phyloP scores from a whole-genome alignment of 768 basidiomycete genomes.

The Cyclocybe cylindracea region DNA sequence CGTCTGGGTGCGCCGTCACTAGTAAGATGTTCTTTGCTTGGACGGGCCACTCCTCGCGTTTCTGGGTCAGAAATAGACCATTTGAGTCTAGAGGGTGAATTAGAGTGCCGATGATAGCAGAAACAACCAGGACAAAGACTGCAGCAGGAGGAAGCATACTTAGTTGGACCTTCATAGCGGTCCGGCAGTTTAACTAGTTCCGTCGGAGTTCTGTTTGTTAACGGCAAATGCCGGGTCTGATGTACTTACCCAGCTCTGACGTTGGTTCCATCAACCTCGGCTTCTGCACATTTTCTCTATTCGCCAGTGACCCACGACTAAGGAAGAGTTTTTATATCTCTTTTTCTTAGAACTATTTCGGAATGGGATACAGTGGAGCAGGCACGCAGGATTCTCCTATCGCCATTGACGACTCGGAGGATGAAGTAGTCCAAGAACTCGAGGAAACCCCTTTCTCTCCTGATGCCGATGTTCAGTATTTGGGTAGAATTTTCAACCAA shows the following conservation, averaged over 20 bases:
- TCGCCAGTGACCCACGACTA: no score
- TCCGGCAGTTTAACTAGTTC: background rate
- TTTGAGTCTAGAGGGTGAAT: slow-evolving; percentile 30
- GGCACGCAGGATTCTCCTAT: slow-evolving; percentile 39
- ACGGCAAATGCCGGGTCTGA: background rate
- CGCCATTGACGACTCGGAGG: slow-evolving; percentile 41
- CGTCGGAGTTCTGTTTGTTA: background rate
- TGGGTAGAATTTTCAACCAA: background rate
- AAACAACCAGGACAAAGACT: slow-evolving; percentile 27
- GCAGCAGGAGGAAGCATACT: slow-evolving; percentile 20
- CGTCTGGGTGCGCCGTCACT: slow-evolving; percentile 92
- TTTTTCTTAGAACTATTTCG: slow-evolving; percentile 12
- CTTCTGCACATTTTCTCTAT: background rate
- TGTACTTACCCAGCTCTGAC: slow-evolving; percentile 5
- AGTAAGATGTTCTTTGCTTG: slow-evolving; percentile 50
- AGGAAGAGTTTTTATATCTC: background rate
- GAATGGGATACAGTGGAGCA: slow-evolving; percentile 21
- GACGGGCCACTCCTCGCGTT: slow-evolving; percentile 8
- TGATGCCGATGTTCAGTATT: no score
- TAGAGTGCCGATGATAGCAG: slow-evolving; percentile 32
- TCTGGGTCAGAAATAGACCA: slow-evolving; percentile 21
- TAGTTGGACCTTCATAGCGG: background rate
- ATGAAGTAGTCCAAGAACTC: slow-evolving; percentile 35
- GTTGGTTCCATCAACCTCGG: background rate
- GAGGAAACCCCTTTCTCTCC: slow-evolving; percentile 14